phyloP scores from a whole-genome alignment of 768 basidiomycete genomes.

The Lentinula aciculospora region DNA sequence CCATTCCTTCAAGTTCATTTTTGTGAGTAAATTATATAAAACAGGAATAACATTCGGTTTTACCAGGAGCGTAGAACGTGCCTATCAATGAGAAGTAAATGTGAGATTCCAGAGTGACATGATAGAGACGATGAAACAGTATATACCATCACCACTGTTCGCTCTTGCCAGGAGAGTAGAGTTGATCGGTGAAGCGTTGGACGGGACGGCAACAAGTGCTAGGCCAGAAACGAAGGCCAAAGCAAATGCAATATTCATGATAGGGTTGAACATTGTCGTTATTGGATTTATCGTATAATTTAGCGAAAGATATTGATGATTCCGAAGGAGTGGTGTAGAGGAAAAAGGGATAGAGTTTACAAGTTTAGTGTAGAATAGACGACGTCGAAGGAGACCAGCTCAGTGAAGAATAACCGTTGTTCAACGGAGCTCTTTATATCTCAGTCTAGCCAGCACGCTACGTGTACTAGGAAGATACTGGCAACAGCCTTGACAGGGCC shows the following conservation, averaged over 20 bases:
- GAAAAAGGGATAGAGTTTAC: background rate
- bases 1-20: constrained; percentile 9
- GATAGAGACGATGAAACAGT: background rate
- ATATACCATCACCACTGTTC: background rate
- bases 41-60: background rate
- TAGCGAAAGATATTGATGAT: background rate
- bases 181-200: background rate
- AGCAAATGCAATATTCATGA: background rate
- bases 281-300: too few relatives aligned
- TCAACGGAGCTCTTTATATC: background rate
- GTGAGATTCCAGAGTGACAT: background rate
- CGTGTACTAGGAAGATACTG: background rate
- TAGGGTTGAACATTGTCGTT: background rate
- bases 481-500: background rate
- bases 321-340: background rate
- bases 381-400: background rate
- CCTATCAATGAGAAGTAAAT: background rate
- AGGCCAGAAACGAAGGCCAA: background rate
- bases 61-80: background rate
- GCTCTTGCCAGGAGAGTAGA: background rate
- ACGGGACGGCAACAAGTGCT: background rate
- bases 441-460: background rate
- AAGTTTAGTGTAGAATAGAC: background rate
- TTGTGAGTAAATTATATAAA: background rate
- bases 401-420: background rate